phyloP scores from a whole-genome alignment of 805 yeast genomes.

The Candida mattraensis region DNA sequence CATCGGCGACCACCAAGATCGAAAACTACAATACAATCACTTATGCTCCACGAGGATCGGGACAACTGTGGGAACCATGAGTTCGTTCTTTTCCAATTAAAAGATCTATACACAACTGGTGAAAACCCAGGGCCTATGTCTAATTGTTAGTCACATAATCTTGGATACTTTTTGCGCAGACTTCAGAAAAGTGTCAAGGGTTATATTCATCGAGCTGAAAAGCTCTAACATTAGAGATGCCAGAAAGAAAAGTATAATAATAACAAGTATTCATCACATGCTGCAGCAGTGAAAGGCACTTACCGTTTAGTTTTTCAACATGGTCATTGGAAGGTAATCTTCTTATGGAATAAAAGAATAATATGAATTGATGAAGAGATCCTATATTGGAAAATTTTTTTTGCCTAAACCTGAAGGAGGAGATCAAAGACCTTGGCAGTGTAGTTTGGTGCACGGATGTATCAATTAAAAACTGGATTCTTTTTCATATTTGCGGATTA shows the following conservation, averaged over 20 bases:
- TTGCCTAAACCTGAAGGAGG: not conserved
- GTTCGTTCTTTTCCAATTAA: too few relatives aligned
- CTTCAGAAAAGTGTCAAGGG: constrained; percentile 67
- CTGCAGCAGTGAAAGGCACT: too few relatives aligned
- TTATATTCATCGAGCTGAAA: constrained; percentile 77
- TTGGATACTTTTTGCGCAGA: constrained; percentile 1
- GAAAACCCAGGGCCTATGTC: constrained; percentile 1
- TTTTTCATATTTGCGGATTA: constrained; percentile 25
- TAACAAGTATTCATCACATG: constrained; percentile 27
- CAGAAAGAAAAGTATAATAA: constrained; percentile 61
- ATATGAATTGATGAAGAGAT: constrained; percentile 1
- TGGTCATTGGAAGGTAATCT: constrained; percentile 6
- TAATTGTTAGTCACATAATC: constrained; percentile 6
- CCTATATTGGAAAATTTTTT: constrained; percentile 1
- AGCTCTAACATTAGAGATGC: constrained; percentile 92
- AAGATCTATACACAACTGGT: not conserved
- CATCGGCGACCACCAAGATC: constrained; percentile 26
- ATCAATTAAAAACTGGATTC: too few relatives aligned
- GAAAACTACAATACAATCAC: constrained; percentile 48
- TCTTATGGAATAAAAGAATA: constrained; percentile 2
- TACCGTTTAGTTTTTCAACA: constrained; percentile 28
- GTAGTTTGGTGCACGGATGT: constrained; percentile 8
- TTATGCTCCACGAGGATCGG: constrained; percentile 62
- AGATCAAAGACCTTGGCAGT: too few relatives aligned
- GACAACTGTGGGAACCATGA: constrained; percentile 57